Base-by-base conservation (phyloP, 2,329 filamentous ascomycete species). In the Fusarium globosum region DNA sequence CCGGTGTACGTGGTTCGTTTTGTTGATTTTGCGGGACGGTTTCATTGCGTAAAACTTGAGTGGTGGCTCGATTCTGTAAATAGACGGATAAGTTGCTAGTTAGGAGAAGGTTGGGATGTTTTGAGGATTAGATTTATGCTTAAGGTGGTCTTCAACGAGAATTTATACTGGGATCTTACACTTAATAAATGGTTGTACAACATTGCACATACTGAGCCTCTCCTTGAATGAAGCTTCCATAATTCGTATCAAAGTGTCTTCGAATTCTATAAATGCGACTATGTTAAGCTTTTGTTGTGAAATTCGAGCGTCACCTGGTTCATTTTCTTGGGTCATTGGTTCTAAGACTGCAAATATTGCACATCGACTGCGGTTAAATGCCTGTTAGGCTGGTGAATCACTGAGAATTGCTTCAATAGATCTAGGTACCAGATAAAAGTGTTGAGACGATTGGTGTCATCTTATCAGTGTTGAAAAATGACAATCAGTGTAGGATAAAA, bases 241-340 rank as follows among this genome's bases (percentile, higher is more conserved):
- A 15, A 0, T 15, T 52, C 16, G 1, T 8, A 36, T 4, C 3
- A 26, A 16, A 13, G 2, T 2, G 7, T 36, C n/a, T 9, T 14
- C 1, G 2, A 14, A 12, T 12, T 1, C 13, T 2, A 3, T 23
- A 1, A 14, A 33, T 8, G 3, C 4, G 1, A 4, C 9, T 3
- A 20, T 12, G 21, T 20, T 33, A 14, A 16, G 11, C 8, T 30
- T 4, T 14, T 8, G 13, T 15, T 12, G 7, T 9, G 3, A 16
- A 26, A 18, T 16, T 26, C 12, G 2, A 21, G 13, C 10, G 7
- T 15, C 21, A 33, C 15, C 8, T 23, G 9, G 26, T 33, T 11
- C 36, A 8, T 12, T 43, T 43, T 21, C 11, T 53, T 39, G 4
- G 15, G 23, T 39, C 2, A 12, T 9, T 10, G 4, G 12, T 10